Base-by-base conservation (phyloP, 2,329 filamentous ascomycete species). In the Gnomoniopsis smithogilvyi region DNA sequence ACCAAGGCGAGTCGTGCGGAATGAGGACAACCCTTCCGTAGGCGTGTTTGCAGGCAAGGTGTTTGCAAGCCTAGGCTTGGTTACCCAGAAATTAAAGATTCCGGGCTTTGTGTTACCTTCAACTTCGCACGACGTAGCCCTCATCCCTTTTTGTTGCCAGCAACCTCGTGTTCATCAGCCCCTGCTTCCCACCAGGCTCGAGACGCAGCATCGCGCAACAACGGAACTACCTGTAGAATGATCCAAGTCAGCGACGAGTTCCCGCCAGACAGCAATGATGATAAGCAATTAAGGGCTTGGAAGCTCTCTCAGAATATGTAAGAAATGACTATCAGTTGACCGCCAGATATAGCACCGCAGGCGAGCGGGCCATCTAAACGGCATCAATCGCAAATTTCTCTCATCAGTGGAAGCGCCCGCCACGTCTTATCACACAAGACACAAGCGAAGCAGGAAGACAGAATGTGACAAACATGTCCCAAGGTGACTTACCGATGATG, bases 341-440 rank as follows among this genome's bases (percentile, higher is more conserved):
- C 79, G 78, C 72, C 78, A 81, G 88, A 87, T 92, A 88, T 88
- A 83, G 88, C 89, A 80, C 83, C 90, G 86, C 92, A 85, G 92
- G 93, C 92, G 89, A 89, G 92, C 86, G 90, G 79, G 82, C 91
- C 92, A 93, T 86, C 86, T 80, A 76, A 21, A 76, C 75, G 78
- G 81, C 84, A 89, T 97, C 92, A 96, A 94, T 94, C 92, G 93
- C 92, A 97, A 97, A 97, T 96, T 96, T 91, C 74, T 90, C 81
- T 89, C 92, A 96, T 96, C 93, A 91, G 89, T 66, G 67, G 67
- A 73, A 64, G 60, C 60, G 45, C 41, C 11, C 48, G 8, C 26
- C 26, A 8, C 26, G 8, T 30, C 33, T 49, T n/a, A 34, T 26
- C 43, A 17, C 24, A 12, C 24, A 12, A 46, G 22, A 33, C 6